Base-by-base conservation (phyloP, 208 protist species). In the Tritrichomonas musculus region DNA sequence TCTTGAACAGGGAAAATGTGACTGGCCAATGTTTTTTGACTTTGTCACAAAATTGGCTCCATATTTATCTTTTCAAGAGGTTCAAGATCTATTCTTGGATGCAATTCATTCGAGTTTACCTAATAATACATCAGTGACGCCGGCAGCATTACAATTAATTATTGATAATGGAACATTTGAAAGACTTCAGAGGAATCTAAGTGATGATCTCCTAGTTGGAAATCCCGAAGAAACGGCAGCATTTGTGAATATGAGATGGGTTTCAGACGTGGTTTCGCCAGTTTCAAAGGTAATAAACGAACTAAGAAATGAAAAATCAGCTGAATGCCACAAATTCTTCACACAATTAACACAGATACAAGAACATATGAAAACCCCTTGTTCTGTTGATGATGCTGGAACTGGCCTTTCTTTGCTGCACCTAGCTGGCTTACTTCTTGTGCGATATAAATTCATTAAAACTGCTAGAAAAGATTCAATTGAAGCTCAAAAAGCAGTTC, bases 201-300 rank as follows among this genome's bases (percentile, higher is more conserved):
- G 39, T 50, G 73, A 82, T 82, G 73, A 82, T 30, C 50, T 82
- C 8, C 39, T 50, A 22, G 41, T 82, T n/a, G 11, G 33, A 14
- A 82, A 47, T 50, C 33, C 73, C 4, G 73, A 82, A 50, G 73
- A 82, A 47, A 50, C 41, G 1, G 73, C 73, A 53, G 41, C 73
- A 11, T 82, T 82, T 50, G 73, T 82, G 33, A 82, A 82, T 50
- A 47, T 82, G 73, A 49, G 73, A 82, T 82, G 73, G 73, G 41
- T 47, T 30, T 47, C 73, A 22, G 73, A 82, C 27, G 41, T 82
- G 0, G 73, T 39, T 53, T 30, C 33, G 8, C 73, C 33, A 8
- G 73, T 82, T 47, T 47, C 33, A 50, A 82, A 1, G 1, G 73
- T 39, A 50, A 50, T 82, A 25, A 50, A 30, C 50, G 33, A 82